These are phyloP conservation scores for Elongisporangium anandrum DNA, from an alignment of 352 stramenopile species.

Conservation along the genomic window DNA sequence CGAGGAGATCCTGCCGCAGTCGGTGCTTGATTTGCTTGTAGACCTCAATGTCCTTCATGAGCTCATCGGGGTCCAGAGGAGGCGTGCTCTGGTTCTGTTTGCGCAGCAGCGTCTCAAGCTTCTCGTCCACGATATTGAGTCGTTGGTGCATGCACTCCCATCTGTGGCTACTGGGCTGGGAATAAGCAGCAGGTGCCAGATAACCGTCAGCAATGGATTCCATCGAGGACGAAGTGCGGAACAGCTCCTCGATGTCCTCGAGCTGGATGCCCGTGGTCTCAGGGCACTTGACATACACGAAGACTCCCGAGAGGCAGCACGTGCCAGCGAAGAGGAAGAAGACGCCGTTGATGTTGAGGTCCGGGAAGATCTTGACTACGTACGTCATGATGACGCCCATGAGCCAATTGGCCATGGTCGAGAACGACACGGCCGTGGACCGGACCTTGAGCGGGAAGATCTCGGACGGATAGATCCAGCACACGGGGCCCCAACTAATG, in stretches of 20 bases:
- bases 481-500: slow-evolving; percentile 35
- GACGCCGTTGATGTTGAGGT: slow-evolving; percentile 26
- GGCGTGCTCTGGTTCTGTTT: too few relatives aligned
- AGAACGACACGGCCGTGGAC: slow-evolving; percentile 36
- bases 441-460: slow-evolving; percentile 51
- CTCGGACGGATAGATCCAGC: slow-evolving; percentile 54
- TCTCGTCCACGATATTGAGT: too few relatives aligned
- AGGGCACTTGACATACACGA: slow-evolving; percentile 23
- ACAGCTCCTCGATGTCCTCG: slow-evolving; percentile 22
- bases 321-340: slow-evolving; percentile 23
- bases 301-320: slow-evolving; percentile 12
- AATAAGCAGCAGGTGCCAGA: too few relatives aligned
- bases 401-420: slow-evolving; percentile 33
- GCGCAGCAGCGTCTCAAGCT: too few relatives aligned
- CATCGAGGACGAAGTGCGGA: slow-evolving; percentile 1
- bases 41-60: too few relatives aligned
- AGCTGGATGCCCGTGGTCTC: slow-evolving; percentile 21
- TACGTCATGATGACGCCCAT: slow-evolving; percentile 36
- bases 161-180: too few relatives aligned
- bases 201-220: too few relatives aligned
- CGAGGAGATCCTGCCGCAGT: too few relatives aligned
- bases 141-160: too few relatives aligned
- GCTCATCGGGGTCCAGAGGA: too few relatives aligned
- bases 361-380: slow-evolving; percentile 21
- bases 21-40: too few relatives aligned